Conservation (phyloP, 1,139 yeast genomes). For the Hansenula sp. region DNA sequence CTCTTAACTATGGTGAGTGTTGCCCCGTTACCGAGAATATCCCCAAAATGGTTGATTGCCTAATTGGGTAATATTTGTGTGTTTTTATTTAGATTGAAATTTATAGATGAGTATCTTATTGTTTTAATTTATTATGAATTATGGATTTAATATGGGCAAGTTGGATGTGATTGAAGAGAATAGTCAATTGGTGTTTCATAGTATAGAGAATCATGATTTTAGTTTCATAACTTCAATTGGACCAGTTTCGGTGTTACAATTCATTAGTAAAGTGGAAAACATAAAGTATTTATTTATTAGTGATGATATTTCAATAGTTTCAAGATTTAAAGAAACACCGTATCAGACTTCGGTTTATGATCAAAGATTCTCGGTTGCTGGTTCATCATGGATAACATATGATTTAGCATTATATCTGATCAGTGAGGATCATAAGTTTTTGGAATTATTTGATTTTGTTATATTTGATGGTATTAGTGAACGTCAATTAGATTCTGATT, state of each 20-base stretch:
- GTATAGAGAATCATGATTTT: conserved; percentile 2
- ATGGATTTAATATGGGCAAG: background rate
- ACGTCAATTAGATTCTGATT: conserved; percentile 7
- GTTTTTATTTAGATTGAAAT: background rate
- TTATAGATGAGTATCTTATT: background rate
- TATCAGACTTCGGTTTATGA: conserved; percentile 3
- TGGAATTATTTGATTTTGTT: conserved; percentile 9
- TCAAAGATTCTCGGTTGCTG: background rate
- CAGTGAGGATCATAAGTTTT: background rate
- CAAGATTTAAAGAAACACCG: background rate
- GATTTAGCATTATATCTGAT: conserved; percentile 3
- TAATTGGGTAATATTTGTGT: background rate
- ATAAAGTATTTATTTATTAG: conserved; percentile 1
- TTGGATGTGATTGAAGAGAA: conserved; percentile 2
- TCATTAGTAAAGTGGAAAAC: background rate
- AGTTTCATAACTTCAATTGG: background rate
- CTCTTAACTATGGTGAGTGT: too few species aligned
- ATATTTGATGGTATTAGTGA: conserved; percentile 12
- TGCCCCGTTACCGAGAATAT: too few species aligned
- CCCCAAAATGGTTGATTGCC: background rate
- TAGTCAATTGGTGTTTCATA: background rate
- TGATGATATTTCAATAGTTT: background rate
- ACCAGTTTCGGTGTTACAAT: background rate
- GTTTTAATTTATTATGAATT: too few species aligned
- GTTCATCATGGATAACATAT: conserved; percentile 5